Percentiles rank a stretch among this genome's conserved stretches.
These are phyloP conservation scores for Fraxinus excelsior DNA, from an alignment of 257 asterid genomes.

Conservation along the genomic window DNA sequence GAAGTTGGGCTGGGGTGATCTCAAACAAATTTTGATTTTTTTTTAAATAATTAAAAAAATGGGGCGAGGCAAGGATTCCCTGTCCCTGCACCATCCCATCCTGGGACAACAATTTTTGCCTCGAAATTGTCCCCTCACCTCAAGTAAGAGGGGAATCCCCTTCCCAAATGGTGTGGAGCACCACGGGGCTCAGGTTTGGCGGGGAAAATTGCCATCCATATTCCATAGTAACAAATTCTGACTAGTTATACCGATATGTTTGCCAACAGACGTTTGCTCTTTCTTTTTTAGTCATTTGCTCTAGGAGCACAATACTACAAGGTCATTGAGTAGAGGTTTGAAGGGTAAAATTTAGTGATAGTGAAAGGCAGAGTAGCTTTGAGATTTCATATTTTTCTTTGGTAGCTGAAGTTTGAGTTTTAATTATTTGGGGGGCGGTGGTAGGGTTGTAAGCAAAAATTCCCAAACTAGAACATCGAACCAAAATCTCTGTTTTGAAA, in stretches of 20 bases:
- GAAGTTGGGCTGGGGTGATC: too few species aligned
- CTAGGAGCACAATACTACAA: slow-evolving; percentile 3
- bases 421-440: background rate
- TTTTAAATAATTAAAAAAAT: too few species aligned
- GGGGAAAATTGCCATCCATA: too few species aligned
- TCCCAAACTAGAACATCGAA: background rate
- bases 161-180: too few species aligned
- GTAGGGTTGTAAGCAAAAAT: background rate
- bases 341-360: background rate
- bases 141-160: too few species aligned
- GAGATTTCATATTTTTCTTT: background rate
- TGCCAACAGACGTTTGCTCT: background rate
- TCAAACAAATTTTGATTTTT: too few species aligned
- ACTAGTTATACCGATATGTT: background rate
- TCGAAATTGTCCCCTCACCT: too few species aligned
- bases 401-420: background rate
- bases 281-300: background rate
- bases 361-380: background rate
- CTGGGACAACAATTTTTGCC: too few species aligned
- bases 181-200: too few species aligned
- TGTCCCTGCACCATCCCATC: too few species aligned
- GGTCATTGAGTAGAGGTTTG: background rate
- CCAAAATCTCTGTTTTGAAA: background rate
- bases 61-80: too few species aligned
- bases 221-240: background rate